Evolutionary conservation across 2,329 filamentous ascomycete genomes (phyloP).

Genomic region (Ascochyta koolunga): DNA sequence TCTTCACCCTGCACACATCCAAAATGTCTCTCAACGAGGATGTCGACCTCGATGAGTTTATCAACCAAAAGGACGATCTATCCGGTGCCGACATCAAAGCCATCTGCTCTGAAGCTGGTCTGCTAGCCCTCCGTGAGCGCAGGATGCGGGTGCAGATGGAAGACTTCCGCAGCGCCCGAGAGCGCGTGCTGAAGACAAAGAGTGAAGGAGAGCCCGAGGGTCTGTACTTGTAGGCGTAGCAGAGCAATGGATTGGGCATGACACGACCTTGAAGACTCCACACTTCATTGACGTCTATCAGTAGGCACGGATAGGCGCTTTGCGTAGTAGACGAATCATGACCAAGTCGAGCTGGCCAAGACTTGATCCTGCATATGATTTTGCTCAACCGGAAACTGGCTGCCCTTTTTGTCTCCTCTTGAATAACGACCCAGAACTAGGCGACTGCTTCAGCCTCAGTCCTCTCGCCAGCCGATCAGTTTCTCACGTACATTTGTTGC

Average conservation of each 20-base stretch:
- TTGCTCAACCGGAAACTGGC: neutral
- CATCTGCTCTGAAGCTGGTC: constrained; percentile 95
- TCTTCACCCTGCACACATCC: constrained; percentile 95
- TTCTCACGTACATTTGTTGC: too few relatives aligned
- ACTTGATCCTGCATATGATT: neutral
- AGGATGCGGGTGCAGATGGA: constrained; percentile 99
- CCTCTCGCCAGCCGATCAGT: too few relatives aligned
- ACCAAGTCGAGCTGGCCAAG: neutral
- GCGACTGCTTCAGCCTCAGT: too few relatives aligned
- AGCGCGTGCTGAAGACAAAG: constrained; percentile 97
- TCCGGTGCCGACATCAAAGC: constrained; percentile 98
- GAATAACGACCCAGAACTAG: neutral
- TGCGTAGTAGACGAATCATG: constrained; percentile 2
- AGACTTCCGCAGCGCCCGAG: constrained; percentile 90
- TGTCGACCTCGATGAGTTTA: constrained; percentile 98
- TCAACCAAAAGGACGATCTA: constrained; percentile 96
- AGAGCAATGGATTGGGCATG: neutral
- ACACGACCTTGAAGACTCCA: constrained; percentile 9
- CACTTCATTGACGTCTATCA: constrained; percentile 25
- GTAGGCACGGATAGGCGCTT: constrained; percentile 15
- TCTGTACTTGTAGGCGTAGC: constrained; percentile 80
- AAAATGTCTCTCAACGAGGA: constrained; percentile 98
- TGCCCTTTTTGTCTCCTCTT: neutral
- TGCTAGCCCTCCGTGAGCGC: constrained; percentile 91
- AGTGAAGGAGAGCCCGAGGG: constrained; percentile 98